Evolutionary conservation across 2,329 filamentous ascomycete species (phyloP), one percentile per base, ranked within the genome.

Genomic region (Sporothrix mexicana): DNA sequence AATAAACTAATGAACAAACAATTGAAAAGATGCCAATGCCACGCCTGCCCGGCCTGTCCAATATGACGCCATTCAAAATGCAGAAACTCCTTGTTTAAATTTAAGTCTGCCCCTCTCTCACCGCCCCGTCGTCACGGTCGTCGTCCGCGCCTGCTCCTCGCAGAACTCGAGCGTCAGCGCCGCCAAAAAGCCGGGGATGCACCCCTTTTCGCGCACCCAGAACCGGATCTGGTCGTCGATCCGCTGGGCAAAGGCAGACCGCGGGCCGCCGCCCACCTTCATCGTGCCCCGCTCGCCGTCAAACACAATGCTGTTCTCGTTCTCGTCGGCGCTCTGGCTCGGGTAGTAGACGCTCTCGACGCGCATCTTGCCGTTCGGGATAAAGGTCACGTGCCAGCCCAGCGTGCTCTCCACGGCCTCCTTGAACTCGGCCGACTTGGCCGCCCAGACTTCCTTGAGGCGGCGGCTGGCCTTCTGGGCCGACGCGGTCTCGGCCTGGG

Each of bases 311-410:
- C 87, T 90, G 77, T 91, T 91, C 80, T 92, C 90, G 80, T 93
- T 89, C 78, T 92, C 90, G 72, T 92, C 89, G 79, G 80, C 17
- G 41, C n/a, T 89, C 83, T 74, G 81, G 1, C 88, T 91, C 0
- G 94, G 92, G 79, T 92, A 93, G 79, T 95, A 97, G 76, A 95
- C 92, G 74, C 88, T 92, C 71, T 95, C 97, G 25, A 98, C 93
- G 45, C 94, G 91, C 82, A 98, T 97, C 78, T 97, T 95, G 57
- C 96, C 96, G 80, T 97, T 97, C n/a, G 95, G 94, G 80, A 98
- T 92, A 80, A 99, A 98, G 45, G 96, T 94, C 13, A 98, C 90
- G 70, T 95, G 95, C 92, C 95, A 99, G 0, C 96, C 96, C 0
- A 99, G 87, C 0, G 97, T 92, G 23, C 91, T 94, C 75, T 95